phyloP scores from a whole-genome alignment of 768 basidiomycete species.

The Dentipellis sp. region DNA sequence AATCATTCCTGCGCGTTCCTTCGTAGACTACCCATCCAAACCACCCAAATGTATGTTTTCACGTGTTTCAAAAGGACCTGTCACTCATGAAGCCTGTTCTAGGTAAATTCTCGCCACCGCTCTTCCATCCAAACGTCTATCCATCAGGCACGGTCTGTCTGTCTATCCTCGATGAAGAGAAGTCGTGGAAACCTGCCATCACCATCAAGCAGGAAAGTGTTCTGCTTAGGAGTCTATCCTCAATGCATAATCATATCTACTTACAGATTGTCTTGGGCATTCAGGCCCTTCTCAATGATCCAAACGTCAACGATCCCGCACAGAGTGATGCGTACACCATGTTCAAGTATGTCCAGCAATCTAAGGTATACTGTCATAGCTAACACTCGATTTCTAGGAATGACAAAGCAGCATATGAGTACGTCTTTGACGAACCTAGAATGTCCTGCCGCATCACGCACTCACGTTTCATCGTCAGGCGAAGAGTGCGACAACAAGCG shows the following conservation, averaged over 20 bases:
- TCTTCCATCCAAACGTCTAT: constrained; percentile 98
- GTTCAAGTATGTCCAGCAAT: constrained; percentile 73
- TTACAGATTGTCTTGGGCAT: constrained; percentile 86
- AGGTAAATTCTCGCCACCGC: constrained; percentile 95
- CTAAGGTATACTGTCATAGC: background rate
- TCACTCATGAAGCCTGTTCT: background rate
- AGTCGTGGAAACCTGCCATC: constrained; percentile 97
- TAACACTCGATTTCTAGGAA: constrained; percentile 45
- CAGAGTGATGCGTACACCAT: constrained; percentile 98
- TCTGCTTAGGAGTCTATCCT: background rate
- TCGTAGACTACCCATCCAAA: constrained; percentile 85
- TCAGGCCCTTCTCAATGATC: constrained; percentile 91
- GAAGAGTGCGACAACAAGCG: constrained; percentile 77
- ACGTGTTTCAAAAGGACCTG: background rate
- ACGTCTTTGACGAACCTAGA: constrained; percentile 21
- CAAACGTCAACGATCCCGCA: constrained; percentile 95
- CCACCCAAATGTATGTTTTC: constrained; percentile 75
- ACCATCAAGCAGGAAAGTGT: constrained; percentile 88
- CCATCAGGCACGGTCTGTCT: constrained; percentile 98
- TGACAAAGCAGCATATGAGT: constrained; percentile 92
- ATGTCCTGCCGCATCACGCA: background rate
- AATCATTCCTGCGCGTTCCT: background rate
- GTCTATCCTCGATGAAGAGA: constrained; percentile 97
- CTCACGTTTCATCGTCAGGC: constrained; percentile 31
- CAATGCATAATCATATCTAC: background rate